phyloP scores from a whole-genome alignment of 2,329 filamentous ascomycete genomes.

The Penicillium sp. region DNA sequence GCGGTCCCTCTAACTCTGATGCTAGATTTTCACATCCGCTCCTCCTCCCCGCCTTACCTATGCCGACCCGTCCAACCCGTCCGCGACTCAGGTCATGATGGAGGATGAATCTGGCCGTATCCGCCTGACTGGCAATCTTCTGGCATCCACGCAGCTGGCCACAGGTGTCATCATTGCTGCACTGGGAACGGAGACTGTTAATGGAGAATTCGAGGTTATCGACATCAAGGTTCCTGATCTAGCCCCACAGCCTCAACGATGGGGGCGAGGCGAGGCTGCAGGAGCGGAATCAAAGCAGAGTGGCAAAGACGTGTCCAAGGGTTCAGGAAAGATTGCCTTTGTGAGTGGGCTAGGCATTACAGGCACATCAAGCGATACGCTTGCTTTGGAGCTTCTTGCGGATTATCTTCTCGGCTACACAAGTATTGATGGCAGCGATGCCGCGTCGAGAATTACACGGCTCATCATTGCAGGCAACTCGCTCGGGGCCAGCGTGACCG shows the following conservation, averaged over 20 bases:
- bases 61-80: conserved; percentile 57
- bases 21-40: conserved; percentile 84
- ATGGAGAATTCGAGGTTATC: conserved; percentile 91
- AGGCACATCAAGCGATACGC: conserved; percentile 73
- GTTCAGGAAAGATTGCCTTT: conserved; percentile 73
- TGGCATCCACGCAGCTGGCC: conserved; percentile 75
- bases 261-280: conserved; percentile 64
- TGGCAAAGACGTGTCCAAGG: conserved; percentile 55
- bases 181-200: conserved; percentile 88
- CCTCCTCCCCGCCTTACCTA: conserved; percentile 81
- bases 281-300: conserved; percentile 40
- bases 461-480: conserved; percentile 94
- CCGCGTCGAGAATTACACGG: conserved; percentile 70
- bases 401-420: conserved; percentile 90
- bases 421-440: conserved; percentile 53
- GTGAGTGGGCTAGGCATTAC: conserved; percentile 88
- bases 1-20: conserved; percentile 19
- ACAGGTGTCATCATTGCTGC: conserved; percentile 95
- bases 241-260: conserved; percentile 78
- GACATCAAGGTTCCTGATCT: conserved; percentile 89
- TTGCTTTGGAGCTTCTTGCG: conserved; percentile 77
- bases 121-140: conserved; percentile 72
- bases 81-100: conserved; percentile 73
- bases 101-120: conserved; percentile 95
- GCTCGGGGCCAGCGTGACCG: conserved; percentile 58